phyloP scores from a whole-genome alignment of 768 basidiomycete genomes.

The Boletus subparvulus region DNA sequence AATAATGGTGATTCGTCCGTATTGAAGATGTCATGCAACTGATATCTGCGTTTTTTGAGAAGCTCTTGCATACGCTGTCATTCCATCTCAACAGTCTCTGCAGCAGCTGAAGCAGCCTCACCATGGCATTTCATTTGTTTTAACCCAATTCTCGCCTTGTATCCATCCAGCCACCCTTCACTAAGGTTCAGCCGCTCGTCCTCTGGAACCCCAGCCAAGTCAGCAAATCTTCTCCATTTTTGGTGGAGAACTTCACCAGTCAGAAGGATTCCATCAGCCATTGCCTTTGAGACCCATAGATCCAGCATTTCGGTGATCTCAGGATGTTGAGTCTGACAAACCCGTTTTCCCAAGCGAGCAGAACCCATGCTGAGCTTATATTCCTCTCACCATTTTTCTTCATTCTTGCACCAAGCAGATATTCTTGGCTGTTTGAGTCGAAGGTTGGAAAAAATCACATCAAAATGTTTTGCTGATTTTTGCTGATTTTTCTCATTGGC shows the following conservation, averaged over 20 bases:
- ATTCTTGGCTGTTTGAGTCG: background rate
- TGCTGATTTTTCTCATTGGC: conserved; percentile 34
- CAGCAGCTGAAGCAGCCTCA: conserved; percentile 32
- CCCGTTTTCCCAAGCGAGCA: background rate
- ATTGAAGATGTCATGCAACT: no score
- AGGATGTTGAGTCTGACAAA: conserved; percentile 32
- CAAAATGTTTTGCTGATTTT: conserved; percentile 20
- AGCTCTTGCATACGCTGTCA: no score
- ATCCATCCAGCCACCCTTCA: no score
- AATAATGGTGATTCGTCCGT: no score
- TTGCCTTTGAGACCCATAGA: conserved; percentile 37
- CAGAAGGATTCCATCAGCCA: conserved; percentile 7
- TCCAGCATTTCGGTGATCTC: conserved; percentile 37
- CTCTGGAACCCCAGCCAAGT: background rate
- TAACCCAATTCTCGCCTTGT: no score
- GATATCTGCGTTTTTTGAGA: no score
- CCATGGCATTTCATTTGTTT: conserved; percentile 22
- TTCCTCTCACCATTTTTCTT: background rate
- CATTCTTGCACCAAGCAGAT: conserved; percentile 28
- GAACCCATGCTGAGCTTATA: background rate
- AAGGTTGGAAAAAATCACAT: background rate
- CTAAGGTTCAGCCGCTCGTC: no score
- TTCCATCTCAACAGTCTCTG: no score
- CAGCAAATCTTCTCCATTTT: conserved; percentile 34
- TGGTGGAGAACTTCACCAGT: conserved; percentile 24